Evolutionary conservation across 75 land plant species (phyloP).

Genomic region (Pinus taeda): DNA sequence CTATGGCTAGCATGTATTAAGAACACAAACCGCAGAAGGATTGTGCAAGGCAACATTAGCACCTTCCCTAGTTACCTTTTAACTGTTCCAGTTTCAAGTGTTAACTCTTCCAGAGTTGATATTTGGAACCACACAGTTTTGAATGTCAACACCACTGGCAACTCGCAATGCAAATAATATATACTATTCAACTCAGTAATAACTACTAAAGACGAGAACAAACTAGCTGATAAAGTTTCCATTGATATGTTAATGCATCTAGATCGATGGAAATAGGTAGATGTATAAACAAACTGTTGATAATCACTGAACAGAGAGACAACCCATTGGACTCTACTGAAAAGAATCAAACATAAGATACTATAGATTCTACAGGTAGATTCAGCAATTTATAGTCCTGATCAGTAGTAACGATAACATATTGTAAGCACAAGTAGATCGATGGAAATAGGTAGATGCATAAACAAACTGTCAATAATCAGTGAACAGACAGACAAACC

Average conservation of each 20-base stretch:
- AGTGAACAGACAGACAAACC: neutral
- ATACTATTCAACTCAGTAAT: too few species aligned
- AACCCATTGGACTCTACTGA: neutral
- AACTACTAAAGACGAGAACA: neutral
- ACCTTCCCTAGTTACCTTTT: too few species aligned
- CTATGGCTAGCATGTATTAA: too few species aligned
- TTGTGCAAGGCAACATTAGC: too few species aligned
- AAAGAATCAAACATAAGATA: neutral
- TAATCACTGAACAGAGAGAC: neutral
- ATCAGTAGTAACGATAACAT: neutral
- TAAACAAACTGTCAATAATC: neutral
- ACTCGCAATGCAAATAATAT: too few species aligned
- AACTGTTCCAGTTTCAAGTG: too few species aligned
- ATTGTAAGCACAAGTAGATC: neutral
- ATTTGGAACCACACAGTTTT: neutral
- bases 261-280: neutral
- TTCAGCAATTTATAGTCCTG: neutral
- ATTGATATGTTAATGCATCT: too few species aligned
- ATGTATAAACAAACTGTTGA: neutral
- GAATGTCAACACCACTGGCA: too few species aligned
- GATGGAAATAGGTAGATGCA: neutral
- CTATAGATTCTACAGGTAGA: neutral
- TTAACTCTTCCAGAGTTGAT: too few species aligned
- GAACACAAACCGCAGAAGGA: too few species aligned
- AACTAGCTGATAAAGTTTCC: neutral